A percentile compares a stretch with the other conserved stretches of the same genome.
phyloP scores from a whole-genome alignment of 768 basidiomycete genomes.

The Kwoniella bestiolae region DNA sequence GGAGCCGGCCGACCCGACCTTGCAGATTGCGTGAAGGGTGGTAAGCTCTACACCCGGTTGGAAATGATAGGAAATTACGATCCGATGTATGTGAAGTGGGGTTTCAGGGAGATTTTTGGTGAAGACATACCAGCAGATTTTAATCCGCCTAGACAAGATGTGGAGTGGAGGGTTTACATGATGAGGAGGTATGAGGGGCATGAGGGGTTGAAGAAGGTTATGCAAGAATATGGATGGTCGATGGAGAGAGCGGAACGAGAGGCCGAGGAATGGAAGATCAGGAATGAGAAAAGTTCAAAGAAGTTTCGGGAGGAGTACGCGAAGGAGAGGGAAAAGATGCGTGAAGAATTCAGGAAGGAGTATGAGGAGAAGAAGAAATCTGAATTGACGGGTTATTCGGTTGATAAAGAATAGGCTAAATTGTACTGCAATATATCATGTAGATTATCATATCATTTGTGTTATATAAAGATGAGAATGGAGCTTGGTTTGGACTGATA shows the following conservation, averaged over 20 bases:
- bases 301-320: not conserved
- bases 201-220: not conserved
- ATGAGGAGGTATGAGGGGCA: conserved; percentile 3
- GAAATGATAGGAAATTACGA: not conserved
- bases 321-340: not conserved
- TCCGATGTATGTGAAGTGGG: not conserved
- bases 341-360: not conserved
- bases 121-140: not conserved
- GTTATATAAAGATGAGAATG: not conserved
- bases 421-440: not conserved
- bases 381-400: too few species aligned
- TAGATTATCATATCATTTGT: not conserved
- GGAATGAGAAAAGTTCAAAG: not conserved
- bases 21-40: conserved; percentile 18
- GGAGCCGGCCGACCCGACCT: conserved; percentile 9
- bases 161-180: conserved; percentile 8
- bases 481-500: too few species aligned
- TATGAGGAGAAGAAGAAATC: not conserved
- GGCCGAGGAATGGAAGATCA: not conserved
- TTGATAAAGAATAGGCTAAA: not conserved
- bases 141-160: not conserved
- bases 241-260: conserved; percentile 8
- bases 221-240: conserved; percentile 3
- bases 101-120: conserved; percentile 7
- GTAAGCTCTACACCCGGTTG: conserved; percentile 18